phyloP scores from a whole-genome alignment of 2,329 filamentous ascomycete genomes.

The Botryosphaeria agaves region DNA sequence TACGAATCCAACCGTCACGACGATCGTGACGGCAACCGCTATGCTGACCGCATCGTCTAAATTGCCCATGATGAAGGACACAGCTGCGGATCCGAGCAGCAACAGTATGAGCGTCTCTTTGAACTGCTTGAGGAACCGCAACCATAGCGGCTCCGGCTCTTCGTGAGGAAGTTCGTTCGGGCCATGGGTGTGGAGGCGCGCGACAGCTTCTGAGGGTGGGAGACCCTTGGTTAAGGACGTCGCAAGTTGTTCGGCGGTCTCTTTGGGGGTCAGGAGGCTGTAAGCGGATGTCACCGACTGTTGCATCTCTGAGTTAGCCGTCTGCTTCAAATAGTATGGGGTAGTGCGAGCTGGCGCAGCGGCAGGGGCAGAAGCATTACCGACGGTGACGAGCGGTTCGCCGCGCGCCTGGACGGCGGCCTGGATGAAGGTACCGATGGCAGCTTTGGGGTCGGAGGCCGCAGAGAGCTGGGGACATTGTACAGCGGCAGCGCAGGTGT shows the following conservation, averaged over 20 bases:
- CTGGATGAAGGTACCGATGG: constrained; percentile 7
- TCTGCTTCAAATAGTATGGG: constrained; percentile 6
- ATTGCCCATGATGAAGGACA: constrained; percentile 84
- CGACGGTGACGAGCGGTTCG: constrained; percentile 11
- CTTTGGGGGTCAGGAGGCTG: constrained; percentile 53
- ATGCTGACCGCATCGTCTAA: constrained; percentile 92
- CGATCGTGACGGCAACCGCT: constrained; percentile 87
- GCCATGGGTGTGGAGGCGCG: constrained; percentile 64
- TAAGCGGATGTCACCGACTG: constrained; percentile 32
- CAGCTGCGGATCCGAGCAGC: constrained; percentile 72
- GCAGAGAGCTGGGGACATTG: constrained; percentile 24
- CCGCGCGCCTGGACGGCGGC: constrained; percentile 12
- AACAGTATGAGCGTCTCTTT: constrained; percentile 88
- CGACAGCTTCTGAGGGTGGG: constrained; percentile 61
- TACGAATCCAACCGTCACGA: constrained; percentile 88
- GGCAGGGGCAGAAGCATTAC: background rate
- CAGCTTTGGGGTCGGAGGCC: constrained; percentile 12
- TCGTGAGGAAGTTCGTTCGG: constrained; percentile 92
- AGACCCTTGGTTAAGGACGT: constrained; percentile 77
- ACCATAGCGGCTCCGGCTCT: constrained; percentile 81
- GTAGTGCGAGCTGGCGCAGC: background rate
- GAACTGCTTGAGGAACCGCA: constrained; percentile 92
- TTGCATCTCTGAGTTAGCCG: constrained; percentile 12
- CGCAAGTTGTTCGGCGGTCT: constrained; percentile 59
- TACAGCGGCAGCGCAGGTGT: constrained; percentile 41